Base-by-base conservation (phyloP, 2,329 filamentous ascomycete species). In the Alternaria rosae region DNA sequence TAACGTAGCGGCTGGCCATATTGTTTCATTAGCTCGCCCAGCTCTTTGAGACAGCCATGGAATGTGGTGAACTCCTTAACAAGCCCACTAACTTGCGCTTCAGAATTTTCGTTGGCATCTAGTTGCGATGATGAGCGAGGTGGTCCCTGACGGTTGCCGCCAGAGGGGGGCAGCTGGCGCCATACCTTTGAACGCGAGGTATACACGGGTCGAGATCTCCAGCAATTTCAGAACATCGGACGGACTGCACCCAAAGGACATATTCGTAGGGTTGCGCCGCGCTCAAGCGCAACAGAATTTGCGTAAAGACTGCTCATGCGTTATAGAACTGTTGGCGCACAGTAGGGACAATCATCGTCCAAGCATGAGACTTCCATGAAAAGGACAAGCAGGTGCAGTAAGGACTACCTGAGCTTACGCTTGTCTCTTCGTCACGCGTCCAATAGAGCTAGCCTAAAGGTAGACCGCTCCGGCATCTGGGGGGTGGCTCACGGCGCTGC, bases 101-200 rank as follows among this genome's bases (percentile, higher is more conserved):
- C 72, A 0, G 74, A 76, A 53, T 75, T 76, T 38, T 76, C 73
- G 53, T 77, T 76, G 17, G 75, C 73, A 75, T 76, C 75, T 76
- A 35, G 9, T 28, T 11, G 12, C 12, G 12, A 23, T 35, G 25
- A 43, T 75, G 17, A 75, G 62, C 41, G 32, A 44, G 28, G 20
- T 9, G 12, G 17, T 28, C 15, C 55, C 13, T 43, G 42, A 30
- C 5, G 35, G 13, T 6, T 35, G 15, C 47, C 13, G 10, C 6
- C 11, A 17, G 10, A n/a, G 28, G 13, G n/a, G 12, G 17, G n/a
- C 23, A 20, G 54, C 28, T 26, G 30, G 42, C 38, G 41, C 65
- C 59, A 53, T 66, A 73, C 75, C 73, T 68, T 73, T 76, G 65
- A 76, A 77, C 21, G 75, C 75, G 12, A 75, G 56, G 54, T 77